Base-by-base conservation (phyloP, 1,284 basidiomycete genomes). In the Puccinia triticina region DNA sequence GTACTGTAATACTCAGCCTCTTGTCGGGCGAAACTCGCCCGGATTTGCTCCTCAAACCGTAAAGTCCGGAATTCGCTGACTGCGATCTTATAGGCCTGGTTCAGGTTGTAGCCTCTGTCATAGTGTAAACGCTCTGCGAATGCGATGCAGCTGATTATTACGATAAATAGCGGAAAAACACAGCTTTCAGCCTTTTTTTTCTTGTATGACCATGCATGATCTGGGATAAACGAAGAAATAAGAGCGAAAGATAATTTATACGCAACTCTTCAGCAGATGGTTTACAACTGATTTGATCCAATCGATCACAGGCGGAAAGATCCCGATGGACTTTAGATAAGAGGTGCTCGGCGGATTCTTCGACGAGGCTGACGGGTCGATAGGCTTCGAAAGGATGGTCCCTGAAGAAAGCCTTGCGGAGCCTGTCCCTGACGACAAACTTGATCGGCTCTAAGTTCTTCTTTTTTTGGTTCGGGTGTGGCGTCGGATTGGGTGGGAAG, bases 371-470 rank as follows among this genome's bases (percentile, higher is more conserved):
- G 29, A 75, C 4, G 14, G 80, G 80, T 26, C 80, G 55, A 76
- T 82, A 82, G 37, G 80, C 80, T 53, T 82, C 80, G 57, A 82
- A 82, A 4, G 80, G 80, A 76, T 82, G 80, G 46, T 82, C 80
- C n/a, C 61, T 48, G 53, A 40, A 82, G 50, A 82, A 82, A 29
- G 80, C 80, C 50, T 57, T 67, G 11, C 80, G 34, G 29, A 82
- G 46, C 46, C 29, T n/a, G 66, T 82, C 80, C 7, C 18, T 40
- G 40, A 76, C 18, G 21, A 32, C 29, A n/a, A 61, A 76, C 26
- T 48, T 32, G 29, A 82, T 82, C 2, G 80, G 80, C 40, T 76
- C 43, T 32, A 64, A 1, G 37, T 76, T 76, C n/a, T 23, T 40
- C 26, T 46, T 48, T 29, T 72, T 50, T 7, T 74, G 26, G 21